Evolutionary conservation across 2,329 filamentous ascomycete species (phyloP), one percentile per base, ranked within the genome.

Genomic region (Phialemoniopsis sp.): DNA sequence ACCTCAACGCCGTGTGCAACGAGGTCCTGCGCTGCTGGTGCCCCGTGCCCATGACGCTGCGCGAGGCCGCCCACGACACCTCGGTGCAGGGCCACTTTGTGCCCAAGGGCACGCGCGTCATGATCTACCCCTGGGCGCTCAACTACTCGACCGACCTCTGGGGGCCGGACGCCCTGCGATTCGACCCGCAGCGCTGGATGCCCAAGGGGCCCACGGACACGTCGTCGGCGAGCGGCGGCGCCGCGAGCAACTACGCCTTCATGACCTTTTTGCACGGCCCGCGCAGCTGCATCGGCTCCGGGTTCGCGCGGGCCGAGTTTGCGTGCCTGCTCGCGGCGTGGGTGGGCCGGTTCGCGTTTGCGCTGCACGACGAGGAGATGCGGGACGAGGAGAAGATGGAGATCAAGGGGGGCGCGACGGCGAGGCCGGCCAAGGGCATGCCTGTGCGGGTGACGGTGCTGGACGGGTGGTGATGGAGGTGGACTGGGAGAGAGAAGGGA

Each of bases 221-320:
- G 53, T 49, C 43, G 13, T 68, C 68, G 5, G 81, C 81, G 40
- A 79, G 76, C 32, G 88, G 88, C 7, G 86, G 86, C 8, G 84
- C 87, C 2, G 68, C 72, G 13, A 87, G 75, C 48, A 93, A 91
- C 60, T 95, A 85, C 57, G 77, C 82, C 1, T 82, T 85, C 52
- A 57, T 91, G 62, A 91, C 87, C 0, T 95, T 95, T 63, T 60
- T 95, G 42, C 88, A 95, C 57, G 90, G 90, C 0, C 89, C 89
- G 3, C 70, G 89, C 38, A 86, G 83, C 54, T 95, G 90, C 56
- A 95, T 95, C 50, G 90, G 89, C 0, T 76, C 82, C 59, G 71
- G 72, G 3, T 95, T 95, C 63, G 86, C 90, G 0, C 84, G 80
- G 56, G 80, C 84, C 1, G 91, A 96, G 68, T 87, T 95, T 61